Base-by-base conservation (phyloP, 2,329 filamentous ascomycete species). In the Fusarium compactum region DNA sequence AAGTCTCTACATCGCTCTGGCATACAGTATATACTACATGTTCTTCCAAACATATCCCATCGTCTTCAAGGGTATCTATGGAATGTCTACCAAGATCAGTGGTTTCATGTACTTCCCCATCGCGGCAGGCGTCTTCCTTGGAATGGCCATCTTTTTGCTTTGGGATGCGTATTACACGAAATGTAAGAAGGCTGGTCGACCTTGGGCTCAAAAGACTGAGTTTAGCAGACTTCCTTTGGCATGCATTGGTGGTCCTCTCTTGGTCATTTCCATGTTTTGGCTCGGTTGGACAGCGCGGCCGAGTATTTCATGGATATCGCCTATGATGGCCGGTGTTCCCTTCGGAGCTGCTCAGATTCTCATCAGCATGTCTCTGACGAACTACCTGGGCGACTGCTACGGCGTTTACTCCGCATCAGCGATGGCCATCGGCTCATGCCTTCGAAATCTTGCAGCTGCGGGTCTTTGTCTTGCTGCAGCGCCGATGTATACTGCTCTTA, bases 41-140 rank as follows among this genome's bases (percentile, higher is more conserved):
- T 73, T 72, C 20, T 73, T 73, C 1, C 65, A 73, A 29, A 68
- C 66, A 12, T 73, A 73, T 2, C 71, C 71, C 0, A 72, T 73
- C 15, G 65, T 73, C 1, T 73, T 73, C 47, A 62, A 70, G n/a
- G 61, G 61, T n/a, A 65, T 47, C 0, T 65, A 65, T 4, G 44
- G 44, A 0, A 65, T 65, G 62, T 51, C 62, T 5, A 65, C 41
- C 11, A 41, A 32, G 14, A 65, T 43, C 8, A 65, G 40, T 10
- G 34, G 62, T 10, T 38, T 65, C 1, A 65, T 65, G 61, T 65
- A 65, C 9, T 41, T 65, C 3, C 62, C 62, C 5, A 58, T 65
- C n/a, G 54, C 54, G 2, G 60, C 20, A 0, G 62, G 40, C 5
- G 40, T 56, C 9, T 53, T 53, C 8, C 22, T 62, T 10, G 68